Evolutionary conservation across 495 filamentous ascomycete species (phyloP), one percentile per base, ranked within the genome.

Genomic region (Talaromyces nanjingensis): DNA sequence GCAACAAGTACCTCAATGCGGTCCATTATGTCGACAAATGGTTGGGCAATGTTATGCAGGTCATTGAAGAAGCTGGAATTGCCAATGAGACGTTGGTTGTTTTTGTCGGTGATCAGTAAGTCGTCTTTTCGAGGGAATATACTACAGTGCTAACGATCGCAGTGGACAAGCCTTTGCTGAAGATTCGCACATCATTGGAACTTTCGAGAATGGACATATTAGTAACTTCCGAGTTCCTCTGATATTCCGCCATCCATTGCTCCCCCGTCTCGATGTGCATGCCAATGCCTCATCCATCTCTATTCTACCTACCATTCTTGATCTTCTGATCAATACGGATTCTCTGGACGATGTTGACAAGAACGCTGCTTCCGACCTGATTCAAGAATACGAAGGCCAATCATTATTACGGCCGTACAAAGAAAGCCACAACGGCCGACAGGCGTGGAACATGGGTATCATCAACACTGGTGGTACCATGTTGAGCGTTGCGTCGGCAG

Each of bases 341-440:
- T 81, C 79, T 14, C 70, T 81, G 31, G 71, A 73, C 65, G 58
- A 69, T 12, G 3, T 60, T 6, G 71, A 73, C 63, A 69, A 64
- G 3, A 61, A 69, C 18, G 73, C 73, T 27, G 73, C 77, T 25
- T 66, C 66, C 7, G 71, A 76, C 27, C 64, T 81, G 2, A 70
- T 78, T 16, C 73, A 77, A 16, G 68, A 79, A 53, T 80, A 80
- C 63, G 78, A 81, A 68, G 79, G 77, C 29, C 79, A 81, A 39
- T 79, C 77, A 1, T 71, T 81, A 47, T 74, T 81, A 58, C 74
- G 78, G 0, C 76, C 78, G 0, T 75, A 74, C 53, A 67, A 74
- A 42, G 54, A 69, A 29, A 66, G 65, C 8, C 70, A 74, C 31
- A 69, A 74, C 49, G 69, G 76, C 11, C 72, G 75, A 33, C 68